Percentiles rank a stretch among this genome's conserved stretches.
Conservation (phyloP, 2,329 filamentous ascomycete genomes). For the Trematosphaeria pertusa region DNA sequence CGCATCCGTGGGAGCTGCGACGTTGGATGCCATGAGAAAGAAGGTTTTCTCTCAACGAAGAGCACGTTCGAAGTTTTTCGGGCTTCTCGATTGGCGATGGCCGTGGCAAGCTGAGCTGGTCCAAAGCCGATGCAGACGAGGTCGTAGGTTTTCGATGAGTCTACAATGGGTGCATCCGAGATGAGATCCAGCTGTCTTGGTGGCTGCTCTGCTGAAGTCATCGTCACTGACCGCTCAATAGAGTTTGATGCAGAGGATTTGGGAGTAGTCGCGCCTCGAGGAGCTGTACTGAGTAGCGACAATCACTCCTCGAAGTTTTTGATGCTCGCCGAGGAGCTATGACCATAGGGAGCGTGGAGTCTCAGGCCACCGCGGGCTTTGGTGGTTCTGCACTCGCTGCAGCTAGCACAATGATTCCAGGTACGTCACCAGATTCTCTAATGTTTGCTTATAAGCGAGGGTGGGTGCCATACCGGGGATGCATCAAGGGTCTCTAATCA, state of each 20-base stretch:
- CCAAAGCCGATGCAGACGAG: slow-evolving; percentile 47
- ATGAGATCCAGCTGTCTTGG: slow-evolving; percentile 16
- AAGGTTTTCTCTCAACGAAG: slow-evolving; percentile 41
- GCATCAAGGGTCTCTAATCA: slow-evolving; percentile 20
- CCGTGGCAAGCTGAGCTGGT: slow-evolving; percentile 43
- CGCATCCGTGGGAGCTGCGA: slow-evolving; percentile 38
- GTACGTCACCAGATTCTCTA: slow-evolving; percentile 16
- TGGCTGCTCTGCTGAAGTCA: slow-evolving; percentile 30
- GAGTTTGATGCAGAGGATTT: no score
- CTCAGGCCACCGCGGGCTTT: no score
- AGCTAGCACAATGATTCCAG: slow-evolving; percentile 4
- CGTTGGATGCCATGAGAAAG: slow-evolving; percentile 42
- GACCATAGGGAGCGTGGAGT: not conserved
- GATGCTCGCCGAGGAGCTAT: slow-evolving; percentile 1
- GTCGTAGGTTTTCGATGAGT: slow-evolving; percentile 31
- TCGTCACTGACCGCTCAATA: slow-evolving; percentile 12
- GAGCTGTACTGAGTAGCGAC: no score
- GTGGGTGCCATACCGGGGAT: slow-evolving; percentile 21
- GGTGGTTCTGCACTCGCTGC: slow-evolving; percentile 4
- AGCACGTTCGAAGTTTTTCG: slow-evolving; percentile 32
- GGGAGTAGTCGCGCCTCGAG: no score
- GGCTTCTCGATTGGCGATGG: slow-evolving; percentile 44
- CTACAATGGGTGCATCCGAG: slow-evolving; percentile 21
- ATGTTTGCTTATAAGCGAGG: slow-evolving; percentile 8
- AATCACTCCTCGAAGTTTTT: no score